A percentile compares a stretch with the other conserved stretches of the same genome.
phyloP scores from a whole-genome alignment of 164 flowering plant genomes.

The Pachysandra terminalis region DNA sequence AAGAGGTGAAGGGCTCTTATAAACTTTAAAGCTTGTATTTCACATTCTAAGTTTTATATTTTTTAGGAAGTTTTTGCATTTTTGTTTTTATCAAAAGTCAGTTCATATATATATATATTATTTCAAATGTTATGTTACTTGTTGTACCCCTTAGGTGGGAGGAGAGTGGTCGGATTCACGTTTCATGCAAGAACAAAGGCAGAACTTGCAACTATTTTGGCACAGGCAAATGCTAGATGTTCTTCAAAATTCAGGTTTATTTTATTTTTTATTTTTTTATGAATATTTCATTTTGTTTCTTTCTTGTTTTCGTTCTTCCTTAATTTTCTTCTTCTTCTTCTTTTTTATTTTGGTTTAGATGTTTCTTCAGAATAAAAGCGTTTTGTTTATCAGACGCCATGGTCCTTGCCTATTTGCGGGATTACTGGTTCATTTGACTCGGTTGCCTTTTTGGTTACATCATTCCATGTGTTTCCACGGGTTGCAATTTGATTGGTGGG shows the following conservation, averaged over 20 bases:
- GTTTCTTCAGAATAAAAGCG: too few relatives aligned
- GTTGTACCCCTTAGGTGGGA: constrained; percentile 2
- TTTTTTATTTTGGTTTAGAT: too few relatives aligned
- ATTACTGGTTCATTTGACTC: too few relatives aligned
- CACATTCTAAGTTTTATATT: background rate
- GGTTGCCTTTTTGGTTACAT: too few relatives aligned
- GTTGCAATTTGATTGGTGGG: too few relatives aligned
- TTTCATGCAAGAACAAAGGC: constrained; percentile 7
- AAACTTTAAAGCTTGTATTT: background rate
- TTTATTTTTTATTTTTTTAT: background rate
- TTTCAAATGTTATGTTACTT: background rate
- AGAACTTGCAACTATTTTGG: constrained; percentile 18
- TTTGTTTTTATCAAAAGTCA: background rate
- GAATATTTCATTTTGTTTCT: too few relatives aligned
- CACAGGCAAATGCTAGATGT: constrained; percentile 19
- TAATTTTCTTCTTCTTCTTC: too few relatives aligned
- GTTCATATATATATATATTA: background rate
- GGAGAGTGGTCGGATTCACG: background rate
- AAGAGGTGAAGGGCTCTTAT: constrained; percentile 8
- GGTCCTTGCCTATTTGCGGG: too few relatives aligned
- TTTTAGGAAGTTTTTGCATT: background rate
- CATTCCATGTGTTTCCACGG: too few relatives aligned
- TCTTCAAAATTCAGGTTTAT: constrained; percentile 11
- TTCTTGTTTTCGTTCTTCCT: too few relatives aligned
- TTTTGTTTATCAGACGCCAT: too few relatives aligned